A percentile compares a stretch with the other conserved stretches of the same genome.
phyloP scores from a whole-genome alignment of 176 grass and related monocot species.

The Oryza rufipogon region DNA sequence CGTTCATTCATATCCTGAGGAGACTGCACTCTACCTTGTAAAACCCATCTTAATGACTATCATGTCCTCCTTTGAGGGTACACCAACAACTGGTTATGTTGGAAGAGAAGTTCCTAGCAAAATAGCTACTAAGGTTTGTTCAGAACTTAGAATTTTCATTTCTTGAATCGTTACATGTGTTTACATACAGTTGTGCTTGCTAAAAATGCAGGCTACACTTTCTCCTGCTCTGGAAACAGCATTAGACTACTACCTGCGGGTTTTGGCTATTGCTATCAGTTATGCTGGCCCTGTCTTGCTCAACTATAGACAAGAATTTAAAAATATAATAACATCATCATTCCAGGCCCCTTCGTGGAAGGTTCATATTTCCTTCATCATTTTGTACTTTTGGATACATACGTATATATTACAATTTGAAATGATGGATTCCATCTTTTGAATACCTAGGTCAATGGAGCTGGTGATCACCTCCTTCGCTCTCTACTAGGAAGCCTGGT shows the following conservation, averaged over 20 bases:
- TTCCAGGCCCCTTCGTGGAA: slow-evolving; percentile 98
- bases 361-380: slow-evolving; percentile 49
- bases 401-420: slow-evolving; percentile 24
- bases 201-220: slow-evolving; percentile 70
- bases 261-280: slow-evolving; percentile 85
- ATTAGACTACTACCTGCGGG: slow-evolving; percentile 86
- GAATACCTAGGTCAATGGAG: slow-evolving; percentile 79
- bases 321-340: slow-evolving; percentile 68
- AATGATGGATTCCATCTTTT: slow-evolving; percentile 22
- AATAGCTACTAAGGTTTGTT: slow-evolving; percentile 69
- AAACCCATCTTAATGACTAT: slow-evolving; percentile 81
- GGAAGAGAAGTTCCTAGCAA: slow-evolving; percentile 56
- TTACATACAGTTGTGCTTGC: slow-evolving; percentile 20
- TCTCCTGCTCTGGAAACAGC: slow-evolving; percentile 92
- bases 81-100: slow-evolving; percentile 75
- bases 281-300: slow-evolving; percentile 82
- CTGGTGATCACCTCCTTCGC: slow-evolving; percentile 88
- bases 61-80: slow-evolving; percentile 74
- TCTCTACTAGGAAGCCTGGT: slow-evolving; percentile 83
- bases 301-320: slow-evolving; percentile 72
- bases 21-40: slow-evolving; percentile 70
- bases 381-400: slow-evolving; percentile 16
- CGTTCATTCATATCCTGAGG: slow-evolving; percentile 76
- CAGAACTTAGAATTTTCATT: slow-evolving; percentile 24
- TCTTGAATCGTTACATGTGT: slow-evolving; percentile 32